Conservation (phyloP, 768 basidiomycete genomes). For the Phaeotremella fagi region DNA sequence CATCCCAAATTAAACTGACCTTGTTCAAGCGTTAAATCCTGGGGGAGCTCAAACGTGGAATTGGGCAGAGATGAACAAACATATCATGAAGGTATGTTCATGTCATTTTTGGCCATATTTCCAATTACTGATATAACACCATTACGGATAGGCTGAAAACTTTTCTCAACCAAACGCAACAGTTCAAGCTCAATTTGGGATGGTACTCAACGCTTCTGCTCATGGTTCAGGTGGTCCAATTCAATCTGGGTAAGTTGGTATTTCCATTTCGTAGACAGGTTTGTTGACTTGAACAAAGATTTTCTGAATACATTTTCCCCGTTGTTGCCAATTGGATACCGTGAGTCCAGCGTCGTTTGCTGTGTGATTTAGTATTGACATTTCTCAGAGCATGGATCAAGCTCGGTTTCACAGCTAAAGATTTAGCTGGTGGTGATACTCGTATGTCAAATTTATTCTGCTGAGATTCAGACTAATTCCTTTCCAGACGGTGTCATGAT, state of each 20-base stretch:
- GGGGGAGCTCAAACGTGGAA: conserved; percentile 35
- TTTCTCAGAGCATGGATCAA: conserved; percentile 42
- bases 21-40: conserved; percentile 49
- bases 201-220: conserved; percentile 52
- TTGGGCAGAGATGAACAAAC: conserved; percentile 38
- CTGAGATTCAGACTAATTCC: conserved; percentile 4
- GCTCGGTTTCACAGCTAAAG: conserved; percentile 38
- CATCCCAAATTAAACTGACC: not conserved
- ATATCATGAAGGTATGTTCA: conserved; percentile 45
- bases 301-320: conserved; percentile 51
- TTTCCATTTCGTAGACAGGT: conserved; percentile 4
- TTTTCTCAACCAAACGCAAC: conserved; percentile 56
- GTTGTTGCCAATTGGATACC: conserved; percentile 58
- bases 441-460: conserved; percentile 7
- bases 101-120: conserved; percentile 51
- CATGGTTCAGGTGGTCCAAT: conserved; percentile 59
- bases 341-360: too few species aligned
- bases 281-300: conserved; percentile 7
- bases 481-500: conserved; percentile 49
- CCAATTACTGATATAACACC: conserved; percentile 54
- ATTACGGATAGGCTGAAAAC: conserved; percentile 57
- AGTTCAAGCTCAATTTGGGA: conserved; percentile 51
- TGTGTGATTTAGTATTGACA: conserved; percentile 51
- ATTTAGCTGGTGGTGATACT: conserved; percentile 51
- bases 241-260: conserved; percentile 54